Conservation (phyloP, 2,329 filamentous ascomycete genomes). For the Neobulgaria alba region DNA sequence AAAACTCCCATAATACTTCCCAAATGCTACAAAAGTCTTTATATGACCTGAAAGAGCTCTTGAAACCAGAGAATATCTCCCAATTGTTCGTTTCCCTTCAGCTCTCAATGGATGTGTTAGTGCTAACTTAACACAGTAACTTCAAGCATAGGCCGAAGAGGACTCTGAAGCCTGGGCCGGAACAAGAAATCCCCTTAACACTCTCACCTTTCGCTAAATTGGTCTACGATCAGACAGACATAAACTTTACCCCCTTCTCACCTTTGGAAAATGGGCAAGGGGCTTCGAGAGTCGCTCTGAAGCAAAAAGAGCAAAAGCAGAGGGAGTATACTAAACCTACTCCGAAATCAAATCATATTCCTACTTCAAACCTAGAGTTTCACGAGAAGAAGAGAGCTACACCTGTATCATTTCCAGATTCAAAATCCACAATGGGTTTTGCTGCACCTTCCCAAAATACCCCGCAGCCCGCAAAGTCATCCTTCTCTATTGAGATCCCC, state of each 20-base stretch:
- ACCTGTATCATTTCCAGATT: too few relatives aligned
- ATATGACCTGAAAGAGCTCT: slow-evolving; percentile 64
- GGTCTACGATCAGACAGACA: slow-evolving; percentile 25
- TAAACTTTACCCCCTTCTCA: too few relatives aligned
- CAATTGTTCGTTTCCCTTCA: slow-evolving; percentile 35
- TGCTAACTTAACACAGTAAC: slow-evolving; percentile 37
- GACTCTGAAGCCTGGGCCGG: slow-evolving; percentile 5
- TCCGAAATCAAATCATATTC: too few relatives aligned
- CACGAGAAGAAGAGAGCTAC: too few relatives aligned
- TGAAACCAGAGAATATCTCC: slow-evolving; percentile 63
- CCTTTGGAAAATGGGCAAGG: too few relatives aligned
- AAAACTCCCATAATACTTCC: slow-evolving; percentile 47
- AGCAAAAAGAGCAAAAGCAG: too few relatives aligned
- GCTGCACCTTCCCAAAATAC: slow-evolving; percentile 15
- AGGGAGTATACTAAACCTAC: too few relatives aligned
- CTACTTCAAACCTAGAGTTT: too few relatives aligned
- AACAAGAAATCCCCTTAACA: slow-evolving; percentile 12
- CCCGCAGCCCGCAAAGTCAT: slow-evolving; percentile 32
- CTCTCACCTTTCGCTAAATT: slow-evolving; percentile 27
- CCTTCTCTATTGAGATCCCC: slow-evolving; percentile 23
- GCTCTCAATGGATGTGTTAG: slow-evolving; percentile 3
- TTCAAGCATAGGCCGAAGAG: slow-evolving; percentile 43
- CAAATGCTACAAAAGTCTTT: slow-evolving; percentile 62
- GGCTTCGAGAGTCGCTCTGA: too few relatives aligned
- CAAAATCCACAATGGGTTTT: background rate